Base-by-base conservation (phyloP, 1,139 yeast genomes). In the Pichia sp. region DNA sequence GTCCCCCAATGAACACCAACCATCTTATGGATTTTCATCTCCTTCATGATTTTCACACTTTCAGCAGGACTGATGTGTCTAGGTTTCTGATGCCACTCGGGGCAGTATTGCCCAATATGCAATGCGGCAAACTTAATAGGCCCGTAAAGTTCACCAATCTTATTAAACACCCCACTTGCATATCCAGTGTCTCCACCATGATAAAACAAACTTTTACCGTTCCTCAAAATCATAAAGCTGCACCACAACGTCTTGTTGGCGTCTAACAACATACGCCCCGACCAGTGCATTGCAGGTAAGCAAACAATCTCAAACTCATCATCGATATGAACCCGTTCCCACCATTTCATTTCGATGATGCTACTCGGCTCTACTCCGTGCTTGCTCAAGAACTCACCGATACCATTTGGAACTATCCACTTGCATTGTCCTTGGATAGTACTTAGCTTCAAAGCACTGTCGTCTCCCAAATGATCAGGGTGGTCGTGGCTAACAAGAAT, bases 251-350 rank as follows among this genome's bases (percentile, higher is more conserved):
- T 81, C 36, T 75, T 73, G 69, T 92, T 92, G 1, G 95, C 80
- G 67, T 92, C 98, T 31, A 84, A 66, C 33, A 92, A 71, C 49
- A 80, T 79, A 47, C 97, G 71, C 0, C 97, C 98, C 1, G 96
- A 87, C 98, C 98, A 92, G 71, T 92, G 98, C 97, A 92, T 92
- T 0, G 97, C 90, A 0, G 98, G 98, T 0, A 95, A 80, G 70
- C 97, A 89, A 1, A 89, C 91, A 36, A 92, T 74, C 61, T 88
- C 92, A 74, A 87, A 90, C 27, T 78, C 74, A 56, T 81, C 85
- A 1, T 74, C 71, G 4, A 55, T 14, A 4, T 41, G 31, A 4
- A 40, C 52, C 17, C 78, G 74, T 54, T 91, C 92, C 98, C 98
- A 92, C 98, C 98, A 92, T 62, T 87, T 85, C 81, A 92, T 75